phyloP scores from a whole-genome alignment of 2,329 filamentous ascomycete genomes.

The Cladosporium austrohemisphaericum region DNA sequence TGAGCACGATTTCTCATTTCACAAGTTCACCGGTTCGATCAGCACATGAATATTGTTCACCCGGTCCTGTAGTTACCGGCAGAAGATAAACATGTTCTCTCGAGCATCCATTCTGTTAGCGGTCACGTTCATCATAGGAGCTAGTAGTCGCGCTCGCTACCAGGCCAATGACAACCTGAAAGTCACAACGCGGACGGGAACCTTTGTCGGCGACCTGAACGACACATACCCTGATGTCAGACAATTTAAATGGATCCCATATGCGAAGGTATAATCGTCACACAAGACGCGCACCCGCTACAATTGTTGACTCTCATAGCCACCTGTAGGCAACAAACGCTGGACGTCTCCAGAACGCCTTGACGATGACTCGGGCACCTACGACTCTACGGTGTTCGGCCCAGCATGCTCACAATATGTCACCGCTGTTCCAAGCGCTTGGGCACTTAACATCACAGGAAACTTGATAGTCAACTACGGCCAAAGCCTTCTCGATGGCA shows the following conservation, averaged over 20 bases:
- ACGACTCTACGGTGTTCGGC: constrained; percentile 10
- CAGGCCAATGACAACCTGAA: neutral
- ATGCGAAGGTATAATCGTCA: constrained; percentile 4
- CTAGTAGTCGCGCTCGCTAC: neutral
- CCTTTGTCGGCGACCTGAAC: constrained; percentile 15
- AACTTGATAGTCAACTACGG: constrained; percentile 17
- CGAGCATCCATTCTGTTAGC: neutral
- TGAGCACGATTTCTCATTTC: too few species aligned
- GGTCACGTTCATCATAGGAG: neutral
- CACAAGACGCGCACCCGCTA: too few species aligned
- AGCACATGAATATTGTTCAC: too few species aligned
- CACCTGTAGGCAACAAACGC: constrained; percentile 9
- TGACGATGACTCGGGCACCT: neutral
- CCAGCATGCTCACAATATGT: constrained; percentile 36
- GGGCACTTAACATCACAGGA: constrained; percentile 13
- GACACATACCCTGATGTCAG: constrained; percentile 18
- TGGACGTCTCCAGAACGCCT: constrained; percentile 5
- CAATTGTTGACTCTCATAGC: neutral
- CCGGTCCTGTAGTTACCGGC: too few species aligned
- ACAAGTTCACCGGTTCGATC: too few species aligned
- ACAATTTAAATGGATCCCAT: constrained; percentile 18
- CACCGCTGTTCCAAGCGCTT: constrained; percentile 26
- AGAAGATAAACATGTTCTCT: neutral
- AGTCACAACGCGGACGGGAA: constrained; percentile 15
- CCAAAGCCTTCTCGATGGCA: constrained; percentile 12